phyloP scores from a whole-genome alignment of 306 rosid genomes.

The Cicer chorassanicum region DNA sequence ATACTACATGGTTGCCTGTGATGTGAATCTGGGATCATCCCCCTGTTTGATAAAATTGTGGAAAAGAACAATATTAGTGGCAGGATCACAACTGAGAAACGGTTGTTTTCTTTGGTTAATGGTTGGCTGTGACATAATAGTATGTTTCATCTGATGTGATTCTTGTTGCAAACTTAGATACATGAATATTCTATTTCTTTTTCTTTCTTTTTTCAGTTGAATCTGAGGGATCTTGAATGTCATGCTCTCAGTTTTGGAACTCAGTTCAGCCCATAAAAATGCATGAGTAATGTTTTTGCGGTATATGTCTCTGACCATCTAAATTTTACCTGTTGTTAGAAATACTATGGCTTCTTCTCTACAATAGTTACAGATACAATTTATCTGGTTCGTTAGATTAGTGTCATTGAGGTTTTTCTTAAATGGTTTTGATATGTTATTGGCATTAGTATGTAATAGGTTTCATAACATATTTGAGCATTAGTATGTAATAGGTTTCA shows the following conservation, averaged over 20 bases:
- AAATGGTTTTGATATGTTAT: slow-evolving; percentile 36
- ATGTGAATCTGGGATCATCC: slow-evolving; percentile 12
- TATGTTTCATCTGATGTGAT: slow-evolving; percentile 18
- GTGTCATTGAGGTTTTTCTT: background rate
- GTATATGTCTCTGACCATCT: slow-evolving; percentile 33
- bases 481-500: background rate
- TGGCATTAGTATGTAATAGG: background rate
- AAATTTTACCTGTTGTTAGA: background rate
- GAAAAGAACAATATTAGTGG: slow-evolving; percentile 22
- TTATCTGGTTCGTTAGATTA: slow-evolving; percentile 2
- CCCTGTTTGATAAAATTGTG: slow-evolving; percentile 34
- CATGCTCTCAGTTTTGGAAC: slow-evolving; percentile 82
- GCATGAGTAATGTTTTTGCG: slow-evolving; percentile 38
- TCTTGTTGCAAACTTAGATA: slow-evolving; percentile 29
- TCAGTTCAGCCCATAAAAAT: slow-evolving; percentile 53
- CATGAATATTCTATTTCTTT: slow-evolving; percentile 33
- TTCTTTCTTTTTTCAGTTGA: slow-evolving; percentile 68
- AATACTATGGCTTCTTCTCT: background rate
- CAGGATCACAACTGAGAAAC: slow-evolving; percentile 18
- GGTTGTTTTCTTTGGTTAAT: slow-evolving; percentile 32
- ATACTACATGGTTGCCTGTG: slow-evolving; percentile 23
- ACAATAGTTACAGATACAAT: slow-evolving; percentile 1
- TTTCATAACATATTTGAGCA: background rate
- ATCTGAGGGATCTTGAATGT: slow-evolving; percentile 81
- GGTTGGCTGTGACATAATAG: background rate